A percentile compares a stretch with the other conserved stretches of the same genome.
Conservation (phyloP, 1,139 yeast genomes). For the Taphrina betulina region DNA sequence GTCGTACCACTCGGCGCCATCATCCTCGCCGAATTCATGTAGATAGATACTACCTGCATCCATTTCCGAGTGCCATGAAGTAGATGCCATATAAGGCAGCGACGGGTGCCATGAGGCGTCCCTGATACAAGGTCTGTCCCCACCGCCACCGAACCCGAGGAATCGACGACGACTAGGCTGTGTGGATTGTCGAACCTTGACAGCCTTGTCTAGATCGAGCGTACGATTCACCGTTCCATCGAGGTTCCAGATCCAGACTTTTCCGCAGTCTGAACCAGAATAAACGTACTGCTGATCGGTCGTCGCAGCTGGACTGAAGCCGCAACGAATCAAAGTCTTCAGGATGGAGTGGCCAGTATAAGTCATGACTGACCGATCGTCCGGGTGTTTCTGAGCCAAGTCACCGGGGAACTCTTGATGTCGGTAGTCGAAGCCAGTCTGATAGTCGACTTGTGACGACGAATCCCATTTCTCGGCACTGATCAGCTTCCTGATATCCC, state of each 20-base stretch:
- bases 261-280: slow-evolving; percentile 44
- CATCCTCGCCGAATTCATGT: slow-evolving; percentile 35
- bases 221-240: slow-evolving; percentile 41
- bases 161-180: slow-evolving; percentile 12
- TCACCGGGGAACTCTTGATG: slow-evolving; percentile 40
- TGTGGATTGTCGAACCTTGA: slow-evolving; percentile 3
- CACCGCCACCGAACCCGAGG: slow-evolving; percentile 23
- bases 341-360: slow-evolving; percentile 43
- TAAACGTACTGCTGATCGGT: slow-evolving; percentile 43
- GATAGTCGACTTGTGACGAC: slow-evolving; percentile 27
- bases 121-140: slow-evolving; percentile 37
- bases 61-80: slow-evolving; percentile 38
- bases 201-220: slow-evolving; percentile 30
- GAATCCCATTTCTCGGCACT: slow-evolving; percentile 36
- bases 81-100: slow-evolving; percentile 38
- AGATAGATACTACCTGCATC: slow-evolving; percentile 37
- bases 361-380: slow-evolving; percentile 43
- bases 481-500: slow-evolving; percentile 43
- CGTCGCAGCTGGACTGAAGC: slow-evolving; percentile 42
- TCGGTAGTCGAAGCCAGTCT: slow-evolving; percentile 42
- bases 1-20: slow-evolving; percentile 8
- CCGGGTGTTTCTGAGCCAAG: slow-evolving; percentile 39
- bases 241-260: slow-evolving; percentile 43
- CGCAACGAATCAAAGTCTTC: slow-evolving; percentile 44
- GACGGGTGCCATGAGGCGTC: slow-evolving; percentile 41